Conservation (phyloP, 306 rosid genomes). For the Neltuma alba region DNA sequence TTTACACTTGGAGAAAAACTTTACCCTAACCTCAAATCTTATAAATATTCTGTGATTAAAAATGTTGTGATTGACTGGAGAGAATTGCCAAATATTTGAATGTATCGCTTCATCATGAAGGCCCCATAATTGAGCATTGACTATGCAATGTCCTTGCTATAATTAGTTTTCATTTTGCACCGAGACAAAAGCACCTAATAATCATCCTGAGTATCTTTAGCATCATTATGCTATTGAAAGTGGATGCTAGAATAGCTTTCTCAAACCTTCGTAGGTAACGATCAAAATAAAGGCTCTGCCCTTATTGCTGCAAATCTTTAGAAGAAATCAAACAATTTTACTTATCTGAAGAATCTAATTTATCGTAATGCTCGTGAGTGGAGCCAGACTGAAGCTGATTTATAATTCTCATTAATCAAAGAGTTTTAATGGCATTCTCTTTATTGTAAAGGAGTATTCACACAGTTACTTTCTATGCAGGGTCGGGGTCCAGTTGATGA, state of each 20-base stretch:
- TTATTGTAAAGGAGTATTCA: conserved; percentile 25
- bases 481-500: conserved; percentile 92
- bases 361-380: conserved; percentile 16
- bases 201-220: neutral
- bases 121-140: conserved; percentile 15
- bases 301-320: conserved; percentile 10
- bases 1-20: neutral
- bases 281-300: neutral
- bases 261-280: neutral
- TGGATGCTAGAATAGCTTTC: conserved; percentile 12
- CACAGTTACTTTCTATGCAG: conserved; percentile 43
- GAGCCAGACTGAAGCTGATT: conserved; percentile 17
- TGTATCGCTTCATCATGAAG: neutral
- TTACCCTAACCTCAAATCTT: neutral
- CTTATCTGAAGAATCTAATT: conserved; percentile 13
- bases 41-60: neutral
- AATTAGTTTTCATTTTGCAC: conserved; percentile 19
- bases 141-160: conserved; percentile 5
- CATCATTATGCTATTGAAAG: neutral
- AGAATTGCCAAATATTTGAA: neutral
- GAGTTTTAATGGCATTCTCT: conserved; percentile 22
- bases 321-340: conserved; percentile 27
- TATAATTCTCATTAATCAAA: conserved; percentile 6
- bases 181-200: neutral
- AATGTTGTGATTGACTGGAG: neutral